phyloP scores from a whole-genome alignment of 805 yeast species.

The Sugiyamaella smithiae region DNA sequence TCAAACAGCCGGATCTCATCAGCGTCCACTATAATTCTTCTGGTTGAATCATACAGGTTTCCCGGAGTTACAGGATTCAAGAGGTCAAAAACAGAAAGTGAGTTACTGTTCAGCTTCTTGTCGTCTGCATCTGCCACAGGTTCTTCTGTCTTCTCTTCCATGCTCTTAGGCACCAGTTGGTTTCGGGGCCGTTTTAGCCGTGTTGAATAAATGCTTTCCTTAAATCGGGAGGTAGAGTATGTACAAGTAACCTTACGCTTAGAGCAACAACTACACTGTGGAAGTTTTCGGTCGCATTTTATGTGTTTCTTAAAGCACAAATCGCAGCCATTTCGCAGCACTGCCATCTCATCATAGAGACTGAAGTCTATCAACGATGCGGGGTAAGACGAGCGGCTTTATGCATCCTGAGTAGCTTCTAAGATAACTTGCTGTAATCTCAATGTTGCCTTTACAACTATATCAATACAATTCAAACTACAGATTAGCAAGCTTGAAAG shows the following conservation, averaged over 20 bases:
- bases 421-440: too few species aligned
- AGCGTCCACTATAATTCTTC: slow-evolving; percentile 2
- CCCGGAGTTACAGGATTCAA: slow-evolving; percentile 7
- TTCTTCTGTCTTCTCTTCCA: too few species aligned
- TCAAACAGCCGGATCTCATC: slow-evolving; percentile 10
- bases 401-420: too few species aligned
- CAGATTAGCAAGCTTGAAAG: too few species aligned
- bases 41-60: background rate
- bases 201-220: background rate
- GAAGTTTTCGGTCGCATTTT: background rate
- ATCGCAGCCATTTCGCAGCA: background rate
- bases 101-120: too few species aligned
- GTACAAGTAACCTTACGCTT: background rate
- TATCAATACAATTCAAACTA: too few species aligned
- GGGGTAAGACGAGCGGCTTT: too few species aligned
- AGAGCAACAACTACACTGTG: background rate
- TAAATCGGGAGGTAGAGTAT: background rate
- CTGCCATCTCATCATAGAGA: too few species aligned
- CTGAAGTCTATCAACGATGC: too few species aligned
- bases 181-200: background rate
- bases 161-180: background rate
- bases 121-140: too few species aligned
- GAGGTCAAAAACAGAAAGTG: background rate
- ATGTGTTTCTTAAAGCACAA: background rate
- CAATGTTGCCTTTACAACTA: too few species aligned